Evolutionary conservation across 225 moss, liverwort and hornwort species (phyloP).

Genomic region (Marchantia polymorpha): DNA sequence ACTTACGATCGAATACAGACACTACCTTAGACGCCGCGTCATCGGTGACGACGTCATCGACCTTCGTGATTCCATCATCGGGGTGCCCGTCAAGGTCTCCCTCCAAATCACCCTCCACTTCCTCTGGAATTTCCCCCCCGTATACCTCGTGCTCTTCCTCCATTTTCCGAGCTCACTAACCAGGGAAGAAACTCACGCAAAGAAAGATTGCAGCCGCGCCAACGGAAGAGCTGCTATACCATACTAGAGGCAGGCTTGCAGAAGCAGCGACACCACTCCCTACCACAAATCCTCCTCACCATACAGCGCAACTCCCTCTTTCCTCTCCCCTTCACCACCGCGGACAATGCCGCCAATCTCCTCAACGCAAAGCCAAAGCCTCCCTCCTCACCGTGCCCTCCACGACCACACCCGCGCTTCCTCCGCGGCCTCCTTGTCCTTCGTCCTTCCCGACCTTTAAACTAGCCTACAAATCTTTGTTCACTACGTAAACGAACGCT

Average conservation of each 20-base stretch:
- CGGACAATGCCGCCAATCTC: not conserved
- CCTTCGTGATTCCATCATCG: conserved; percentile 67
- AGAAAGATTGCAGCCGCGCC: conserved; percentile 27
- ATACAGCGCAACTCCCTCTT: conserved; percentile 4
- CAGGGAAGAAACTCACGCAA: conserved; percentile 25
- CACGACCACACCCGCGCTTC: not conserved
- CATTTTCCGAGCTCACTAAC: conserved; percentile 43
- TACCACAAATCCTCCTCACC: conserved; percentile 16
- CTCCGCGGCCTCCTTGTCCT: not conserved
- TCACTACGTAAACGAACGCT: not conserved
- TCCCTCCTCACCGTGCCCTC: not conserved
- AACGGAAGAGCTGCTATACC: conserved; percentile 10
- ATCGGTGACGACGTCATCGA: conserved; percentile 54
- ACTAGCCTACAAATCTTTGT: conserved; percentile 4
- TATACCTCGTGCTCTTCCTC: conserved; percentile 96
- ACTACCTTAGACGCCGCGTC: conserved; percentile 83
- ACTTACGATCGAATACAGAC: not conserved
- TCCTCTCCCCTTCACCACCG: not conserved
- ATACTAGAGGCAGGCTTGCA: conserved; percentile 25
- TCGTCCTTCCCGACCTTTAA: not conserved
- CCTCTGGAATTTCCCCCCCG: conserved; percentile 90
- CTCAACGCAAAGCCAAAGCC: no score
- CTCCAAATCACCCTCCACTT: conserved; percentile 84
- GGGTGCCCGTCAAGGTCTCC: conserved; percentile 80
- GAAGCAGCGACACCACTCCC: not conserved